Evolutionary conservation across 176 grass and related monocot species (phyloP).

Genomic region (Oryza glumipatula): DNA sequence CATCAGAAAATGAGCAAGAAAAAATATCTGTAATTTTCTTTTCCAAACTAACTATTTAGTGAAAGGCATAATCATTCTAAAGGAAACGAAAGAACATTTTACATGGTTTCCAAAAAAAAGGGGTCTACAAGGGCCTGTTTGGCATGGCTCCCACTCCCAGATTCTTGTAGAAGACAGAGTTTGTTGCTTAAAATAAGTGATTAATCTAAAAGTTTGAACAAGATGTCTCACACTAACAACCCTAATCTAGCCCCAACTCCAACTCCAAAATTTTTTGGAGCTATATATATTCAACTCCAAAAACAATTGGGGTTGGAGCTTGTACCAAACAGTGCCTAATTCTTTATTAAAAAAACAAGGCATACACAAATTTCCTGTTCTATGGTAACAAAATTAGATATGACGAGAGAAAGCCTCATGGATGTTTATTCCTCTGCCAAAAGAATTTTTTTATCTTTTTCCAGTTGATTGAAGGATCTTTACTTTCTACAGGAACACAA

Average conservation of each 20-base stretch:
- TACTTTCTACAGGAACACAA: slow-evolving; percentile 71
- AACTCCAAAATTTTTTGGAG: too few species aligned
- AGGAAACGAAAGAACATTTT: neutral
- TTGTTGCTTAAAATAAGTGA: too few species aligned
- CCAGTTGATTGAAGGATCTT: slow-evolving; percentile 11
- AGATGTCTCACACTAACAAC: too few species aligned
- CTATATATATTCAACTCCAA: too few species aligned
- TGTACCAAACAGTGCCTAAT: neutral
- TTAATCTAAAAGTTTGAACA: too few species aligned
- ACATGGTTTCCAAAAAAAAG: too few species aligned
- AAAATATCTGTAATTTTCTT: neutral
- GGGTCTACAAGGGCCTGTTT: too few species aligned
- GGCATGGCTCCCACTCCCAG: too few species aligned
- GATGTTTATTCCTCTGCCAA: slow-evolving; percentile 14
- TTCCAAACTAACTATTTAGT: neutral
- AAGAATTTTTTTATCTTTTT: slow-evolving; percentile 6
- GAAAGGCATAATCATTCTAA: slow-evolving; percentile 17
- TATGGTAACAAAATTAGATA: neutral
- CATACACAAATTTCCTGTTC: neutral
- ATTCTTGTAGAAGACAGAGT: too few species aligned
- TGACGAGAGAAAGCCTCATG: slow-evolving; percentile 1
- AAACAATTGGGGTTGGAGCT: too few species aligned
- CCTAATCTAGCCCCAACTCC: too few species aligned
- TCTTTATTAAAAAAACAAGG: neutral
- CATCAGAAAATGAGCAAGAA: neutral